Base-by-base conservation (phyloP, 2,329 filamentous ascomycete species). In the Lithohypha guttulata region DNA sequence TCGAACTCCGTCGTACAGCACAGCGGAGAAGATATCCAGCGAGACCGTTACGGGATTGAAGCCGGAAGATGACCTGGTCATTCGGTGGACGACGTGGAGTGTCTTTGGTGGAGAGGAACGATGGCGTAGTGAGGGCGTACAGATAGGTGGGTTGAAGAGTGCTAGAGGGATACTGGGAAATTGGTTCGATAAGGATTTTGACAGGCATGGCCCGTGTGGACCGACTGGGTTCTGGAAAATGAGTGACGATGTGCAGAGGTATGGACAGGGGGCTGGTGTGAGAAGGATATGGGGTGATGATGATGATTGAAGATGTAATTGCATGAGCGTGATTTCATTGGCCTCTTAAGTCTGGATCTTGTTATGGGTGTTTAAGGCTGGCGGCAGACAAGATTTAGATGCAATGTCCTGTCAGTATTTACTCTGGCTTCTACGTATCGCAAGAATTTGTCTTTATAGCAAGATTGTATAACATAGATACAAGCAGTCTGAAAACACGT, bases 171-270 rank as follows among this genome's bases (percentile, higher is more conserved):
- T 85, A 0, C 53, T 85, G 2, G 82, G 83, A 0, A 79, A 75
- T 36, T 89, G 83, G 83, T 87, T 85, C 51, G 81, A 84, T 51
- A 79, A 77, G 74, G 74, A 84, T 55, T 79, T 73, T 50, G 77
- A 82, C 45, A 56, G 63, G 1, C 73, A 79, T 49, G 81, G 82
- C 0, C 82, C 82, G 0, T 79, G 71, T 2, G 82, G 82, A 0
- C 82, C 82, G 1, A 84, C 79, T 1, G 79, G 77, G 0, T 85
- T 84, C 52, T 89, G 82, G 81, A 87, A 87, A 59, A 64, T 79
- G 8, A 71, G 66, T 29, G 75, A 81, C 48, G 58, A 60, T 11
- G 53, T 60, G 25, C 51, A 54, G 15, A 55, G 54, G 18, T 54
- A 54, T 20, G 34, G 20, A 21, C 17, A 31, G 27, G 25, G 32